These are phyloP conservation scores for Chlorella sp. DNA, from an alignment of 139 green algal genomes.

Conservation along the genomic window DNA sequence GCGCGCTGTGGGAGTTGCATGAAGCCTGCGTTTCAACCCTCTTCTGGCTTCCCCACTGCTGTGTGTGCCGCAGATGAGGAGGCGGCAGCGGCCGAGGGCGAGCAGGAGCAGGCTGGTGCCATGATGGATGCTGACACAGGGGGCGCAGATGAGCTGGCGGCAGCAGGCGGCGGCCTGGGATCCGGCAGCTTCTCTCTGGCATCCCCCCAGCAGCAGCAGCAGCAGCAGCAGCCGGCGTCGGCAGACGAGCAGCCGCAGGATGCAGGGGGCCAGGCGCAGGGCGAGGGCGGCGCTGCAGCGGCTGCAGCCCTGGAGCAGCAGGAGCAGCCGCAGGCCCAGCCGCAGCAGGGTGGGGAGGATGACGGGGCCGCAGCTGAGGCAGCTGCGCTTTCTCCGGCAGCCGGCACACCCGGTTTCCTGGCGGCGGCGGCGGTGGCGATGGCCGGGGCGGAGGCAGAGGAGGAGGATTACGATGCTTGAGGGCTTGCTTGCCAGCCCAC, in stretches of 20 bases:
- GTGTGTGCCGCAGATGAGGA: background rate
- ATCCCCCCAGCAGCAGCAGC: background rate
- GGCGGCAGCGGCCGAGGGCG: background rate
- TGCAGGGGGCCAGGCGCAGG: background rate
- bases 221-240: constrained; percentile 2
- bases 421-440: background rate
- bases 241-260: background rate
- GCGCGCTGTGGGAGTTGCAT: background rate
- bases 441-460: constrained; percentile 13
- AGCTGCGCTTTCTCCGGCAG: background rate
- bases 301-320: background rate
- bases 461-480: constrained; percentile 34
- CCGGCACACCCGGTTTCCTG: background rate
- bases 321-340: constrained; percentile 7
- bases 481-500: background rate
- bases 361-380: background rate
- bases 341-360: background rate
- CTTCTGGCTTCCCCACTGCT: background rate
- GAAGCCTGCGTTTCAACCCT: background rate
- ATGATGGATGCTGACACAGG: constrained; percentile 2
- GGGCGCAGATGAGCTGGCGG: background rate
- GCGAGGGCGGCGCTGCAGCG: background rate
- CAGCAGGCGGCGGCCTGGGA: background rate
- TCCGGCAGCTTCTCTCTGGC: background rate
- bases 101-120: background rate